These are phyloP conservation scores for Ogataea glucozyma DNA, from an alignment of 805 yeast genomes.

Conservation along the genomic window DNA sequence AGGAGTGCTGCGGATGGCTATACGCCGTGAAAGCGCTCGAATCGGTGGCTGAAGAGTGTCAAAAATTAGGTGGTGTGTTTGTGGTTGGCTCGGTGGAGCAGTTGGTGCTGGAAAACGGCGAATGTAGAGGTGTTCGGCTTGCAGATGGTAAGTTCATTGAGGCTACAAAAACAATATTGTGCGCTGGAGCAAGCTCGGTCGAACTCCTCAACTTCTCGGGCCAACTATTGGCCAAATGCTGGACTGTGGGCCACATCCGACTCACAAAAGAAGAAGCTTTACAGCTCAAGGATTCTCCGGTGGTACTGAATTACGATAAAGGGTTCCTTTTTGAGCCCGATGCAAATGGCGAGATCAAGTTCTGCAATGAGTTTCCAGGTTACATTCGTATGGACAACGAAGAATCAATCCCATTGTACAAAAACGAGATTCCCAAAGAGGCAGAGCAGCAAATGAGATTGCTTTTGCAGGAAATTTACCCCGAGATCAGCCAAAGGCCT, in stretches of 20 bases:
- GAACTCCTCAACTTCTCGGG: slow-evolving; percentile 37
- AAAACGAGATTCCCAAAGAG: slow-evolving; percentile 33
- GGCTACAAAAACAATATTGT: slow-evolving; percentile 33
- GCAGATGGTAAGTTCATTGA: slow-evolving; percentile 27
- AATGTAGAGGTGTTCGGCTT: slow-evolving; percentile 31
- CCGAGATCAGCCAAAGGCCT: slow-evolving; percentile 32
- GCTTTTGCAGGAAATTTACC: slow-evolving; percentile 35
- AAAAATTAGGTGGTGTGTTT: slow-evolving; percentile 36
- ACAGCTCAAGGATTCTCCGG: slow-evolving; percentile 36
- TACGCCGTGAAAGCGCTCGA: slow-evolving; percentile 36
- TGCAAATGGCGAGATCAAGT: slow-evolving; percentile 35
- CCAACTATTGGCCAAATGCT: slow-evolving; percentile 41
- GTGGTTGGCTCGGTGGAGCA: slow-evolving; percentile 28
- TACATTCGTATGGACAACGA: slow-evolving; percentile 29
- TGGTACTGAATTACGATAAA: slow-evolving; percentile 38
- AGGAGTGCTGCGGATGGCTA: slow-evolving; percentile 39
- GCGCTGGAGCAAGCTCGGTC: slow-evolving; percentile 42
- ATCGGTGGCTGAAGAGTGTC: slow-evolving; percentile 31
- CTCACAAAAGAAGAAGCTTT: slow-evolving; percentile 37
- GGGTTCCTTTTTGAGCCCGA: slow-evolving; percentile 48
- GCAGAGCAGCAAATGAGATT: slow-evolving; percentile 36
- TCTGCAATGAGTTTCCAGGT: slow-evolving; percentile 44
- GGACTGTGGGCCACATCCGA: slow-evolving; percentile 44
- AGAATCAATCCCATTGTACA: slow-evolving; percentile 34
- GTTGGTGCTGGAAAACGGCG: slow-evolving; percentile 16